A percentile compares a stretch with the other conserved stretches of the same genome.
Conservation (phyloP, 306 rosid genomes). For the Styphnolobium japonicum region DNA sequence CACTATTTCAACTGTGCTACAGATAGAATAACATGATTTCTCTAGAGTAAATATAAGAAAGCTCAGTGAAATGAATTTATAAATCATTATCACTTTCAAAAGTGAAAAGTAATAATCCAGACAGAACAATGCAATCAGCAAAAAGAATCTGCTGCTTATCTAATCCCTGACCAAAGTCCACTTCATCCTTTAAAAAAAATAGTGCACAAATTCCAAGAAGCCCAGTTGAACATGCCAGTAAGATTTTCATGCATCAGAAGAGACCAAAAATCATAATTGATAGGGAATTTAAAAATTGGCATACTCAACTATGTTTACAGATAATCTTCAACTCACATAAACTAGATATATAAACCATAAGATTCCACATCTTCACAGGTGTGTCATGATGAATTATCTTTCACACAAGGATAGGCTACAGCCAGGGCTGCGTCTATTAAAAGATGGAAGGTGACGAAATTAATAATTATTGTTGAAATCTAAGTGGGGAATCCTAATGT, state of each 20-base stretch:
- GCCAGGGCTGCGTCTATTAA: neutral
- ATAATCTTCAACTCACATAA: neutral
- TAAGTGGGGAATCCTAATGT: neutral
- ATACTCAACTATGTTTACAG: neutral
- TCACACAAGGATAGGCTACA: neutral
- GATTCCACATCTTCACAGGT: constrained; percentile 4
- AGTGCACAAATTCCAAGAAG: neutral
- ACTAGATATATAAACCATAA: neutral
- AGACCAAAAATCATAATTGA: neutral
- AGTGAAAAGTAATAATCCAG: neutral
- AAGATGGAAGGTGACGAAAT: neutral
- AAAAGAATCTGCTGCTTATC: neutral
- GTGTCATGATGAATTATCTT: neutral
- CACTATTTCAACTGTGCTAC: neutral
- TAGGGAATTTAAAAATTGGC: neutral
- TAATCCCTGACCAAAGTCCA: neutral
- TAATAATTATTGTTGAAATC: neutral
- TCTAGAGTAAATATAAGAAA: neutral
- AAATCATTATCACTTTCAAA: neutral
- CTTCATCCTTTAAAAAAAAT: neutral
- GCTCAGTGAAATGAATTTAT: neutral
- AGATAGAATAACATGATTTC: neutral
- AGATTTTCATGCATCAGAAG: neutral
- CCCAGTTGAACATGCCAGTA: neutral
- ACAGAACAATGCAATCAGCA: neutral